Evolutionary conservation across 2,329 filamentous ascomycete species (phyloP), one percentile per base, ranked within the genome.

Genomic region (Cercospora sesami): DNA sequence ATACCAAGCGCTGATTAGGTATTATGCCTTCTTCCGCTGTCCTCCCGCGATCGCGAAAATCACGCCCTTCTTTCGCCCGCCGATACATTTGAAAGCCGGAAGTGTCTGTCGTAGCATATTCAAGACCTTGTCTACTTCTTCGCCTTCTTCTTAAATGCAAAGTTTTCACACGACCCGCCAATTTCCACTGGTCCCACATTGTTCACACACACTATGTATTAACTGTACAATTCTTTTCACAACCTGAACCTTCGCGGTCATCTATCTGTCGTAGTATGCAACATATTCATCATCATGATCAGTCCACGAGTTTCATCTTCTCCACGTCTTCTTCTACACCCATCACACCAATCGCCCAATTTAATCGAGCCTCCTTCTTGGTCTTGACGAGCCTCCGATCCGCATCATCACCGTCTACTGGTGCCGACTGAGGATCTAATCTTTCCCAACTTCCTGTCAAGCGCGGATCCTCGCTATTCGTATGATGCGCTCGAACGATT

Each of bases 271-370:
- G 64, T 39, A 61, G 64, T 39, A 61, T 62, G 23, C 48, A 53
- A 53, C 10, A 53, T 5, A 18, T 51, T 21, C 18, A 33, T 58
- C 51, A 26, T 55, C 58, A 33, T 53, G 21, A 57, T 55, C 45
- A 64, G 60, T 65, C 63, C 58, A 59, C 63, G 36, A 68, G 45
- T 30, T 60, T 65, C 12, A 73, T 63, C 63, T 63, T 68, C 48
- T 69, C 63, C 21, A 95, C 83, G 78, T 96, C 92, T 66, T 90
- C 87, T 75, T 96, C 91, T n/a, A 92, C 85, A 2, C 88, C 89
- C 69, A 96, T 80, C 66, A 97, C 76, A 0, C 94, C 94, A 77
- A 96, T 85, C 1, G 92, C 93, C 81, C 91, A 93, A 73, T 90
- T 88, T 3, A 90, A 83, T 73, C 88, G 84, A 73, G 91, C 87